Conservation (phyloP, 2,329 filamentous ascomycete genomes). For the Penicillium vulpinum region DNA sequence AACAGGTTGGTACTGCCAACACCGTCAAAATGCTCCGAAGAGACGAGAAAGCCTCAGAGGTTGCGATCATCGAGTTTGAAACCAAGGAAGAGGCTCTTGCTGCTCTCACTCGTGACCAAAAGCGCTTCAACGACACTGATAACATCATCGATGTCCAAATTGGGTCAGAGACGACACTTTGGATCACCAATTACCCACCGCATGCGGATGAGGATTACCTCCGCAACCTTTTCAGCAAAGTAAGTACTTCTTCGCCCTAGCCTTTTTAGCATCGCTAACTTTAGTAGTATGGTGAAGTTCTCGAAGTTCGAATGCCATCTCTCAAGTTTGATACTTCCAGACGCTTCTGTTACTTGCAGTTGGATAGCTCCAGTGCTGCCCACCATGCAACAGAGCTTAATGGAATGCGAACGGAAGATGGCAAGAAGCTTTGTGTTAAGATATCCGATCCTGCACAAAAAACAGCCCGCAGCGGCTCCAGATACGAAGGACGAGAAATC, state of each 20-base stretch:
- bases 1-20: slow-evolving; percentile 73
- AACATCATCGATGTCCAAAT: slow-evolving; percentile 71
- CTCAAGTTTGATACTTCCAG: slow-evolving; percentile 85
- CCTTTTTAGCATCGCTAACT: slow-evolving; percentile 13
- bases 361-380: slow-evolving; percentile 67
- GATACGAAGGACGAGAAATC: slow-evolving; percentile 84
- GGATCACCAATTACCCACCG: slow-evolving; percentile 82
- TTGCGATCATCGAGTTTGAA: slow-evolving; percentile 83
- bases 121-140: slow-evolving; percentile 65
- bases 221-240: slow-evolving; percentile 58
- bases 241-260: slow-evolving; percentile 25
- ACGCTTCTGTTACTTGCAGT: slow-evolving; percentile 96
- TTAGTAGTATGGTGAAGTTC: slow-evolving; percentile 69
- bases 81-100: slow-evolving; percentile 75
- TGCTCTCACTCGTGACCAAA: slow-evolving; percentile 77
- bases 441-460: slow-evolving; percentile 80
- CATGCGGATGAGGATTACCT: slow-evolving; percentile 52
- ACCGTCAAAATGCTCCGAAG: slow-evolving; percentile 69
- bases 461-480: slow-evolving; percentile 75
- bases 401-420: slow-evolving; percentile 66
- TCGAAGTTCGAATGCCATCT: slow-evolving; percentile 85
- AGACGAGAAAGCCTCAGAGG: slow-evolving; percentile 59
- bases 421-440: slow-evolving; percentile 70
- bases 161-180: slow-evolving; percentile 78
- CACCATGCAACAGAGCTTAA: slow-evolving; percentile 71